phyloP scores from a whole-genome alignment of 1,284 basidiomycete species.

The Retiboletus fuscus region DNA sequence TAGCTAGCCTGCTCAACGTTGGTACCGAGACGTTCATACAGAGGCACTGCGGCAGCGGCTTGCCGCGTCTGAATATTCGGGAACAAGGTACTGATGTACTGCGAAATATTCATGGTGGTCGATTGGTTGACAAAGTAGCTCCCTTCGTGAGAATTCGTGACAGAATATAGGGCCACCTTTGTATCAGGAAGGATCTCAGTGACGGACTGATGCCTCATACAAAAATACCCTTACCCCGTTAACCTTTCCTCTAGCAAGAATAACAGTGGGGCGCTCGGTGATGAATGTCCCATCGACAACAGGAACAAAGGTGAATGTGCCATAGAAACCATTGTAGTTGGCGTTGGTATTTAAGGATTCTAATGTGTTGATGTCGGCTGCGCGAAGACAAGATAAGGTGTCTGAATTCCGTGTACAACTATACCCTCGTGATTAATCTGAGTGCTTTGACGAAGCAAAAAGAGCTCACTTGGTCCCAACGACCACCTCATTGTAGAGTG shows the following conservation, averaged over 20 bases:
- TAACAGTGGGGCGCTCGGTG: slow-evolving; percentile 51
- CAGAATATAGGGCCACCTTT: slow-evolving; percentile 45
- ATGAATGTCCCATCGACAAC: slow-evolving; percentile 48
- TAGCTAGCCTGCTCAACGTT: slow-evolving; percentile 40
- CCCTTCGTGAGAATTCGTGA: slow-evolving; percentile 57
- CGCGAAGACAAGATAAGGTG: slow-evolving; percentile 26
- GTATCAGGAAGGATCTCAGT: not conserved
- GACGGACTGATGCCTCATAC: slow-evolving; percentile 24
- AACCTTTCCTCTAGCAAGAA: slow-evolving; percentile 50
- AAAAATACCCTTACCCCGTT: slow-evolving; percentile 53
- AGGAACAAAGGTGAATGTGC: slow-evolving; percentile 39
- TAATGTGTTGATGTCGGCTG: slow-evolving; percentile 5
- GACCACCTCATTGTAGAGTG: slow-evolving; percentile 18
- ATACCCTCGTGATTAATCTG: not conserved
- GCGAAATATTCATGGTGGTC: slow-evolving; percentile 1
- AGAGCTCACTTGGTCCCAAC: slow-evolving; percentile 5
- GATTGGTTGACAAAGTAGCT: slow-evolving; percentile 49
- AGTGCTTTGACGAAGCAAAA: not conserved
- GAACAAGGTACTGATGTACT: slow-evolving; percentile 32
- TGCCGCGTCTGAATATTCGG: slow-evolving; percentile 28
- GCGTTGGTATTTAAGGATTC: slow-evolving; percentile 13
- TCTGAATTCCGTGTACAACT: slow-evolving; percentile 18
- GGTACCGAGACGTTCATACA: slow-evolving; percentile 27
- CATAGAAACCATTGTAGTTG: slow-evolving; percentile 11
- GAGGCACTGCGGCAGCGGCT: slow-evolving; percentile 7